Base-by-base conservation (phyloP, 768 basidiomycete species). In the Hygrophoropsis aurantiaca region DNA sequence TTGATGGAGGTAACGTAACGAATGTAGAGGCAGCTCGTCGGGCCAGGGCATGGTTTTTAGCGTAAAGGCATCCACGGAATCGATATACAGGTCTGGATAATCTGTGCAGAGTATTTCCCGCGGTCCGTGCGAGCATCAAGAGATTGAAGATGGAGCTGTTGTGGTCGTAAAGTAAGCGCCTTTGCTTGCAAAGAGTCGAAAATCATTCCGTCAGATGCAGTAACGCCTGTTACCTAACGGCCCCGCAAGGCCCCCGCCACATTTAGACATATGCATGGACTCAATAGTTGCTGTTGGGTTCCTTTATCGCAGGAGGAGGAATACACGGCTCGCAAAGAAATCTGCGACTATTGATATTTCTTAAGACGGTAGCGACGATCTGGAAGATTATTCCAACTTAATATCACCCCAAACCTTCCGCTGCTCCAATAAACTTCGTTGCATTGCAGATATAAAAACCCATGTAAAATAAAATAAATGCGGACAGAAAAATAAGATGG, bases 1-100 rank as follows among this genome's bases (percentile, higher is more conserved):
- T 51, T 15, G 86, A 81, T 11, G 84, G 75, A 15, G 84, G 82
- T 37, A 82, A 75, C 11, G 75, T 66, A 36, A 67, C 59, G 23
- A 73, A 63, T 16, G 75, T 78, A 20, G 78, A 55, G 62, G 71
- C 55, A 44, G 57, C 50, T 49, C 65, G 64, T 46, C 48, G 40
- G 38, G 51, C 45, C 47, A 34, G 26, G 53, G 43, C 36, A 46
- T 50, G 23, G 49, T 46, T 59, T 62, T 65, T 42, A 15, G 70
- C 63, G 47, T 64, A 55, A 25, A 77, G 68, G 55, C 71, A 78
- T 46, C 73, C 67, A 53, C 67, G 71, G 57, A 78, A 72, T 42
- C 69, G 63, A 50, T 71, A 75, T 11, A 58, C 11, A 2, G 58
- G 58, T 45, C 64, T 55, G 10, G 69, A 52, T 19, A 68, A 60